phyloP scores from a whole-genome alignment of 2,329 filamentous ascomycete species.

The Diaporthe amygdali region DNA sequence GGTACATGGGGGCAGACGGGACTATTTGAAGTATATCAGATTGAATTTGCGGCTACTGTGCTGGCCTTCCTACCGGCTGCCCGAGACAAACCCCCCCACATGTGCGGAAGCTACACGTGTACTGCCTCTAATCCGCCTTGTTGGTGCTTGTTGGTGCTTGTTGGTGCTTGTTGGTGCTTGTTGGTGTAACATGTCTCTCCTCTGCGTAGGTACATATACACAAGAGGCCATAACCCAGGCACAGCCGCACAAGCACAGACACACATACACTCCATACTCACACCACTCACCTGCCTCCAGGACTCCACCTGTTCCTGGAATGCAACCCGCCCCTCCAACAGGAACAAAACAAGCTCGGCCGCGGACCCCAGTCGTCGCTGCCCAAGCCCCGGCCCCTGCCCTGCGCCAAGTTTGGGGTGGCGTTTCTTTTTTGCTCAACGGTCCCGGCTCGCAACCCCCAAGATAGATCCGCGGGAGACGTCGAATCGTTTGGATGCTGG shows the following conservation, averaged over 20 bases:
- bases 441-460: conserved; percentile 8
- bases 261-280: not conserved
- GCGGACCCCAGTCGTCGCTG: not conserved
- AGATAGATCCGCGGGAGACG: not conserved
- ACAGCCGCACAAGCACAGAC: not conserved
- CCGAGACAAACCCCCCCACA: not conserved
- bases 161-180: not conserved
- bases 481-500: conserved; percentile 3
- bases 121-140: not conserved
- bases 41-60: not conserved
- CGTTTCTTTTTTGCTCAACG: not conserved
- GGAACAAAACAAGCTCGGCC: conserved; percentile 7
- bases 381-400: not conserved
- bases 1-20: not conserved
- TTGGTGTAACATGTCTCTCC: not conserved
- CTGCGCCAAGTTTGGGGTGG: not conserved
- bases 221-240: not conserved
- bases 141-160: not conserved
- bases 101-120: not conserved
- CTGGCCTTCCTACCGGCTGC: not conserved
- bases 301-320: conserved; percentile 13
- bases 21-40: conserved; percentile 10
- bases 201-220: not conserved
- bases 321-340: conserved; percentile 9
- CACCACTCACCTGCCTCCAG: not conserved